Base-by-base conservation (phyloP, 805 yeast species). In the Sugiyamaella boreocaroliniensis region DNA sequence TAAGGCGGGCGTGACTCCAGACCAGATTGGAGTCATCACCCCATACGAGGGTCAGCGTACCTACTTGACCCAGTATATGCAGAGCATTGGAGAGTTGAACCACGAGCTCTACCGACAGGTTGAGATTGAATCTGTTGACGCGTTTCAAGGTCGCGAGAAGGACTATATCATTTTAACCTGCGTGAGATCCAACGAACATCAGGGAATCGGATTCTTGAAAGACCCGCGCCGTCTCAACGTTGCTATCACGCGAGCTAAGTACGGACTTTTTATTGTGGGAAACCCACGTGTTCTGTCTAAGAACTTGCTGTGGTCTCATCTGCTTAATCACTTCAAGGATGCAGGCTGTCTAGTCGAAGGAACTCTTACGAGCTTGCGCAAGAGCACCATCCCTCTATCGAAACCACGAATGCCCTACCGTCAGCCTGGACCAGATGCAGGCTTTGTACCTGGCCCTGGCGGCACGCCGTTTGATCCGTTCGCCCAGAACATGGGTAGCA, bases 1-100 rank as follows among this genome's bases (percentile, higher is more conserved):
- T 65, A 78, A 76, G 57, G 89, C 86, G 57, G 96, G 96, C 16
- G 79, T 90, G 11, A 68, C 74, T 48, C 92, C 96, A 0, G 76
- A 75, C 20, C 92, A 88, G 65, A 90, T 90, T 64, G 97, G 97
- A 66, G 85, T 90, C 41, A 83, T 90, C 52, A 90, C 97, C 5
- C 97, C 97, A 0, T 90, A 90, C 68, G 96, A 89, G 67, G 97
- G 96, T 34, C 97, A 90, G 70, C 74, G 96, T 56, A 86, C 90
- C 0, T 89, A 84, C 64, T 72, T 90, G 49, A 77, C 81, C 9
- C 89, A 84, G 63, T 86, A 86, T 67, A 81, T 90, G 88, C 78
- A 79, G 61, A 68, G 81, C 73, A 83, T 82, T 60, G 86, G 90
- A 29, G 70, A 87, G 0, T 64, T 84, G 64, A 85, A 82, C 50